phyloP scores from a whole-genome alignment of 208 protist genomes.

The Leishmania braziliensis region DNA sequence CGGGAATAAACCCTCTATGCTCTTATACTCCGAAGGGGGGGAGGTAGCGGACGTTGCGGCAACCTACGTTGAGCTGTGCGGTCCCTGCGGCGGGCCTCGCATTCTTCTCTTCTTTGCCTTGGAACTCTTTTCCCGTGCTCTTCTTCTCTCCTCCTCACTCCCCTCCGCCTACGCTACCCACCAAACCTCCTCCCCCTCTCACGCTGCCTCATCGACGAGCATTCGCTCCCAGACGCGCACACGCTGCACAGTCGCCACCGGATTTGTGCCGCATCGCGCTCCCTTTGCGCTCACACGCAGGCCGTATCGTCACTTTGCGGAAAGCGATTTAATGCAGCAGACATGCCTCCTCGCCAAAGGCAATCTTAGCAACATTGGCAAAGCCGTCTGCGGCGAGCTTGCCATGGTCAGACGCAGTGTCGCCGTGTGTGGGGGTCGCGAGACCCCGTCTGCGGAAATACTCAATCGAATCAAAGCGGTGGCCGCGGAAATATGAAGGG shows the following conservation, averaged over 20 bases:
- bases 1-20: neutral
- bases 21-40: neutral
- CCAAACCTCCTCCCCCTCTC: too few species aligned
- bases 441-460: conserved; percentile 1
- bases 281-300: conserved; percentile 19
- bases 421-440: conserved; percentile 31
- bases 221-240: neutral
- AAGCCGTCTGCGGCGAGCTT: conserved; percentile 39
- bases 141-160: conserved; percentile 16
- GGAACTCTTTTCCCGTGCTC: neutral
- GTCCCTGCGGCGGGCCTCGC: neutral
- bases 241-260: neutral
- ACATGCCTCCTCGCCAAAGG: conserved; percentile 23
- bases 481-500: conserved; percentile 16
- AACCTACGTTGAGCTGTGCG: neutral
- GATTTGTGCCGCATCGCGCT: neutral
- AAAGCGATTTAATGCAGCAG: too few species aligned
- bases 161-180: neutral
- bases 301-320: too few species aligned
- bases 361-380: conserved; percentile 46
- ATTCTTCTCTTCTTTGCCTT: neutral
- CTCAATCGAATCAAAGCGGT: conserved; percentile 21
- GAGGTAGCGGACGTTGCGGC: neutral
- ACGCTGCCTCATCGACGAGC: neutral
- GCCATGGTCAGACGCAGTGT: conserved; percentile 36